phyloP scores from a whole-genome alignment of 345 rosid species.

The Pelargonium nanum region DNA sequence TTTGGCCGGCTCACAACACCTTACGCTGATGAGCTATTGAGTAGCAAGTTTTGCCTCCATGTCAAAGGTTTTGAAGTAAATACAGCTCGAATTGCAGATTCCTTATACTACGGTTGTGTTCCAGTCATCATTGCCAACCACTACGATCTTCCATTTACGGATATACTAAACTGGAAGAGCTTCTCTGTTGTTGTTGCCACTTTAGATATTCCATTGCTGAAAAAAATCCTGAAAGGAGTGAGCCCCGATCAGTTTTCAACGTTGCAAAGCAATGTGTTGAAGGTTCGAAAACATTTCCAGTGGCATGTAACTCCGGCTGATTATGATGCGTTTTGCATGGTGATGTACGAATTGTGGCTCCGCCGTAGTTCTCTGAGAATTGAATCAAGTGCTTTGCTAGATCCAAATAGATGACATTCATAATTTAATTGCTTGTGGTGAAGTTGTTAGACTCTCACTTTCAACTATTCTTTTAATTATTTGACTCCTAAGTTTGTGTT shows the following conservation, averaged over 20 bases:
- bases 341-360: slow-evolving; percentile 51
- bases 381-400: not conserved
- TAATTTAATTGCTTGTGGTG: not conserved
- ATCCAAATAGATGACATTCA: not conserved
- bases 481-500: not conserved
- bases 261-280: slow-evolving; percentile 27
- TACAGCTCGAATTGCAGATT: slow-evolving; percentile 49
- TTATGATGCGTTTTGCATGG: slow-evolving; percentile 43
- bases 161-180: slow-evolving; percentile 42
- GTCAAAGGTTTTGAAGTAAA: slow-evolving; percentile 63
- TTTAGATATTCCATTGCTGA: slow-evolving; percentile 41
- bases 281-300: slow-evolving; percentile 45
- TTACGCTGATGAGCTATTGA: slow-evolving; percentile 35
- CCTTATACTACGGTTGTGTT: slow-evolving; percentile 39
- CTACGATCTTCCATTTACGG: slow-evolving; percentile 46
- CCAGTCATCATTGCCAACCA: slow-evolving; percentile 49
- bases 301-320: slow-evolving; percentile 35
- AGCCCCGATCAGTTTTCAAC: slow-evolving; percentile 15
- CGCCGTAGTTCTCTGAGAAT: slow-evolving; percentile 27
- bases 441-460: too few species aligned
- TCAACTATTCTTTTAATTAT: not conserved
- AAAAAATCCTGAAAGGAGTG: slow-evolving; percentile 29
- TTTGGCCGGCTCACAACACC: slow-evolving; percentile 41
- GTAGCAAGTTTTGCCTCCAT: slow-evolving; percentile 57
- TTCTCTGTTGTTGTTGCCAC: slow-evolving; percentile 37